Evolutionary conservation across 2,329 filamentous ascomycete genomes (phyloP).

Genomic region (Monilinia vaccinii-corymbosi): DNA sequence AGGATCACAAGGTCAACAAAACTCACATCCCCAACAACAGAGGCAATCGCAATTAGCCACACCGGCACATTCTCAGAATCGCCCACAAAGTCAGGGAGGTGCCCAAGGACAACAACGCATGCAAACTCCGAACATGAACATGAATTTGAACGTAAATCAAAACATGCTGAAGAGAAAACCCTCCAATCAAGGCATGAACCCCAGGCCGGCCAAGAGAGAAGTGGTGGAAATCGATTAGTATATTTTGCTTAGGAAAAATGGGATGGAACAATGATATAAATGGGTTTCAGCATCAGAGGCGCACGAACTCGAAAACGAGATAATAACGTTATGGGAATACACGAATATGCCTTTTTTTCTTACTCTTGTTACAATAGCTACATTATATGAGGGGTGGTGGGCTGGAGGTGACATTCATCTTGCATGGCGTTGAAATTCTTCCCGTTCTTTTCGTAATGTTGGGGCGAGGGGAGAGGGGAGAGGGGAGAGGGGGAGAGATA

Average conservation of each 20-base stretch:
- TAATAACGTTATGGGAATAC: slow-evolving; percentile 3
- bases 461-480: neutral
- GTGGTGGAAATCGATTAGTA: slow-evolving; percentile 24
- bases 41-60: slow-evolving; percentile 11
- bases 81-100: slow-evolving; percentile 12
- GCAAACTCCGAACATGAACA: slow-evolving; percentile 10
- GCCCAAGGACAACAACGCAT: slow-evolving; percentile 8
- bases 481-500: neutral
- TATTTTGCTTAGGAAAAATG: neutral
- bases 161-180: slow-evolving; percentile 17
- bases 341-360: neutral
- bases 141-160: slow-evolving; percentile 6
- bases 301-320: slow-evolving; percentile 1
- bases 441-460: neutral
- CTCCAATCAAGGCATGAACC: slow-evolving; percentile 17
- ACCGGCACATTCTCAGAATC: slow-evolving; percentile 13
- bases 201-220: slow-evolving; percentile 12
- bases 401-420: neutral
- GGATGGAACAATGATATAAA: neutral
- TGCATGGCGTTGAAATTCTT: neutral
- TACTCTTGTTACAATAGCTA: slow-evolving; percentile 4
- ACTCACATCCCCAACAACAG: neutral
- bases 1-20: neutral
- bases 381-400: neutral
- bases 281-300: slow-evolving; percentile 4